Percentiles rank a stretch among this genome's conserved stretches.
These are phyloP conservation scores for carrot (Daucus carota) DNA, from an alignment of 129 eudicot species.

Conservation along the genomic window DH1_v3.0 NC_030383.2:40825001-40825500, in stretches of 20 bases:
- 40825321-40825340: not conserved
- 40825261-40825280: not conserved
- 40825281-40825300: not conserved
- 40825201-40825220: slow-evolving; percentile 97
- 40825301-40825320: not conserved
- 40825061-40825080: not conserved
- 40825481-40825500: slow-evolving; percentile 88
- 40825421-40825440: slow-evolving; percentile 87
- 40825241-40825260: slow-evolving; percentile 27
- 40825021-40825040: not conserved
- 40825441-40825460: slow-evolving; percentile 96
- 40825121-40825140: slow-evolving; percentile 68
- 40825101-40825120: slow-evolving; percentile 22
- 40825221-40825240: slow-evolving; percentile 99
- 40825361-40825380: slow-evolving; percentile 2
- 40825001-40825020: not conserved
- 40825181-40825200: slow-evolving; percentile 70
- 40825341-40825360: not conserved
- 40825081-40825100: not conserved
- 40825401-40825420: slow-evolving; percentile 89
- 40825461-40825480: slow-evolving; percentile 99
- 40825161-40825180: slow-evolving; percentile 38
- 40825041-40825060: not conserved
- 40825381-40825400: slow-evolving; percentile 20
- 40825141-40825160: slow-evolving; percentile 47